Percentiles rank a stretch among this genome's conserved stretches.
phyloP scores from a whole-genome alignment of 768 basidiomycete species.

The Nidularia pulvinata region DNA sequence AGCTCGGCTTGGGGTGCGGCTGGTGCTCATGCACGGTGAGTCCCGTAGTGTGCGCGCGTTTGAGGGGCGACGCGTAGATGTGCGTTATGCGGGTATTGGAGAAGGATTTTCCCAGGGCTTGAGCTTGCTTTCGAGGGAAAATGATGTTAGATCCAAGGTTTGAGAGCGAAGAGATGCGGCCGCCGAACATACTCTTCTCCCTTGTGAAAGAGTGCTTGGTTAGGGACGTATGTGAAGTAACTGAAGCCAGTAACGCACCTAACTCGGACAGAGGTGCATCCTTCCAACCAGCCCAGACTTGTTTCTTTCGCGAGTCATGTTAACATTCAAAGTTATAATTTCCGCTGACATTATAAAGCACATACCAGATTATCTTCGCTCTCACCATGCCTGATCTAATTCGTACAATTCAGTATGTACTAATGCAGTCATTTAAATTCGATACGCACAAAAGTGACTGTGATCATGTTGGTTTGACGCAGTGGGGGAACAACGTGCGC shows the following conservation, averaged over 20 bases:
- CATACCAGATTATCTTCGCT: slow-evolving; percentile 69
- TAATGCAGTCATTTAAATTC: too few relatives aligned
- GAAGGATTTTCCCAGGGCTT: slow-evolving; percentile 57
- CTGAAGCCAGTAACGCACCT: slow-evolving; percentile 41
- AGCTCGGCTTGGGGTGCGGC: slow-evolving; percentile 48
- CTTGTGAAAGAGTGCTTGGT: slow-evolving; percentile 2
- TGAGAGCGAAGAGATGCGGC: too few relatives aligned
- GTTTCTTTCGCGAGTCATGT: slow-evolving; percentile 21
- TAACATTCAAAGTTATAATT: not conserved
- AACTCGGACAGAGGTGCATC: slow-evolving; percentile 75
- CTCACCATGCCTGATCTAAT: slow-evolving; percentile 70
- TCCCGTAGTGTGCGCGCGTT: slow-evolving; percentile 65
- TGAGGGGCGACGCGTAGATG: slow-evolving; percentile 69
- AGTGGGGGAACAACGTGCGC: too few relatives aligned
- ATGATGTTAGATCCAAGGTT: too few relatives aligned
- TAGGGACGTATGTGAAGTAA: slow-evolving; percentile 6
- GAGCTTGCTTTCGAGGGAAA: slow-evolving; percentile 49
- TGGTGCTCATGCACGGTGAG: slow-evolving; percentile 52
- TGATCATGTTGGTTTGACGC: slow-evolving; percentile 11
- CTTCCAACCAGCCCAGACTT: slow-evolving; percentile 76
- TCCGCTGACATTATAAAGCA: not conserved
- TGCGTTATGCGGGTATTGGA: slow-evolving; percentile 44
- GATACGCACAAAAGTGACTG: slow-evolving; percentile 17
- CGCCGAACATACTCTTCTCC: slow-evolving; percentile 17
- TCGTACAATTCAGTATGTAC: too few relatives aligned